Percentiles rank a stretch among this genome's conserved stretches.
Evolutionary conservation across 2,329 filamentous ascomycete species (phyloP).

Genomic region (Hymenoscyphus albidus): DNA sequence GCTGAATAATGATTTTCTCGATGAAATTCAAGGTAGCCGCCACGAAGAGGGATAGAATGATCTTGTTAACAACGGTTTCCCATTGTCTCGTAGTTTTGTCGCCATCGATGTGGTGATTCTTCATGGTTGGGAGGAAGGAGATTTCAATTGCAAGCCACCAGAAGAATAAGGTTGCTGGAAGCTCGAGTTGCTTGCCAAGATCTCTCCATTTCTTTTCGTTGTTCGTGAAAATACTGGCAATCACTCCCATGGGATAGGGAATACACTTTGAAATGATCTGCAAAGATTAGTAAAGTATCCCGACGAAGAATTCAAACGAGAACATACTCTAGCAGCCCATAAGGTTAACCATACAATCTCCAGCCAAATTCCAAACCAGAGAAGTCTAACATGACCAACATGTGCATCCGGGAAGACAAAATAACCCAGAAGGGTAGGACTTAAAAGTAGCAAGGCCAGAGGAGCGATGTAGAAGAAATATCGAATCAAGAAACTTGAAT

Average conservation of each 20-base stretch:
- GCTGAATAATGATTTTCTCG: constrained; percentile 91
- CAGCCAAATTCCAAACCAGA: constrained; percentile 95
- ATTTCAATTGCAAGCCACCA: constrained; percentile 87
- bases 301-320: not conserved
- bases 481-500: constrained; percentile 61
- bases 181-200: constrained; percentile 77
- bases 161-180: constrained; percentile 82
- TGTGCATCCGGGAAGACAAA: constrained; percentile 55
- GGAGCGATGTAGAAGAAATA: constrained; percentile 71
- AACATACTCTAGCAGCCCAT: constrained; percentile 65
- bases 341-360: constrained; percentile 89
- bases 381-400: constrained; percentile 69
- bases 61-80: constrained; percentile 77
- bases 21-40: constrained; percentile 74
- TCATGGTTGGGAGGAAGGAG: constrained; percentile 81
- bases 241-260: constrained; percentile 55
- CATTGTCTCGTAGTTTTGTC: constrained; percentile 54
- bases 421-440: constrained; percentile 64
- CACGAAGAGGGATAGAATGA: constrained; percentile 82
- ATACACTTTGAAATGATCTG: constrained; percentile 61
- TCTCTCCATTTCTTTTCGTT: constrained; percentile 92
- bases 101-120: constrained; percentile 50
- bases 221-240: constrained; percentile 74
- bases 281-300: constrained; percentile 13
- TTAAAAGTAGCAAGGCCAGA: constrained; percentile 58